Conservation (phyloP, 257 asterid species). For the Fraxinus americana region DNA sequence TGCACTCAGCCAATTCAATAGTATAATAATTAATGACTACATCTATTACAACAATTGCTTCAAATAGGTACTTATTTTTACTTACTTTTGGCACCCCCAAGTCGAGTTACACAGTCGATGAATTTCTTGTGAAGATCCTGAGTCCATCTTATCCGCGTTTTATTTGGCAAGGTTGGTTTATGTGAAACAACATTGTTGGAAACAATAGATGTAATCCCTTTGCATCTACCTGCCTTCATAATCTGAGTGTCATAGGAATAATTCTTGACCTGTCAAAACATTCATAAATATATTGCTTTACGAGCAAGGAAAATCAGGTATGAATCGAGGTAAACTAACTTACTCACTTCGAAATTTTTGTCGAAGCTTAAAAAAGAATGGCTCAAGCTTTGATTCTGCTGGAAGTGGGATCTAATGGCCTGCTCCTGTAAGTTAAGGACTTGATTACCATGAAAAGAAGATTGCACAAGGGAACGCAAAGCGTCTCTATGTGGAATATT, state of each 20-base stretch:
- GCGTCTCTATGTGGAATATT: conserved; percentile 32
- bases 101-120: conserved; percentile 35
- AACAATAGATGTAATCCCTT: conserved; percentile 10
- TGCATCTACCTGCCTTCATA: conserved; percentile 2
- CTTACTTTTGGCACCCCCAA: conserved; percentile 64
- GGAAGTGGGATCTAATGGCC: not conserved
- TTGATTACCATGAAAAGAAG: conserved; percentile 26
- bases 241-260: conserved; percentile 14
- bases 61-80: not conserved
- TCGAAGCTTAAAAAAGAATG: conserved; percentile 11
- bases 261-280: conserved; percentile 12
- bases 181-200: conserved; percentile 12
- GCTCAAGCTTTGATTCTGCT: conserved; percentile 12
- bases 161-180: conserved; percentile 25
- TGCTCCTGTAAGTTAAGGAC: not conserved
- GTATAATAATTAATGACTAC: not conserved
- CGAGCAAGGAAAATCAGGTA: not conserved
- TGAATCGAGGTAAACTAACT: not conserved
- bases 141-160: conserved; percentile 52
- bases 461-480: conserved; percentile 48
- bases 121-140: conserved; percentile 52
- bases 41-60: not conserved
- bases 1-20: conserved; percentile 27
- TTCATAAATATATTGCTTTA: not conserved
- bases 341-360: conserved; percentile 26